A percentile compares a stretch with the other conserved stretches of the same genome.
Evolutionary conservation across 106 monocot species (phyloP).

Genomic region (Apostasia shenzhenica): DNA sequence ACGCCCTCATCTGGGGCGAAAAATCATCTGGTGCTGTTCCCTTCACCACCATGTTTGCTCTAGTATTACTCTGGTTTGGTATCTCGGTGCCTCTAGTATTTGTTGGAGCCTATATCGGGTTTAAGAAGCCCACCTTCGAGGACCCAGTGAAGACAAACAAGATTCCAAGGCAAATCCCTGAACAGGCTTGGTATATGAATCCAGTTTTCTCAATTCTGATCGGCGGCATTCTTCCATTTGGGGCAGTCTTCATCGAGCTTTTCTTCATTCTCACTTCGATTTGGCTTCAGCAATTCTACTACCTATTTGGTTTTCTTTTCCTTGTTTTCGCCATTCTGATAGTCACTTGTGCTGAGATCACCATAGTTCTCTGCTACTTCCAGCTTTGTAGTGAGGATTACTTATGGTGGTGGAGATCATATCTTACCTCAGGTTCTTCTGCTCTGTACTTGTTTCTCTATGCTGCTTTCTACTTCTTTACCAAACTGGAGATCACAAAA

Average conservation of each 20-base stretch:
- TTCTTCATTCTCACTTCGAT: slow-evolving; percentile 99
- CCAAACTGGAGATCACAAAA: slow-evolving; percentile 92
- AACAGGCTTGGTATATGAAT: slow-evolving; percentile 98
- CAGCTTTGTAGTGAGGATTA: slow-evolving; percentile 99
- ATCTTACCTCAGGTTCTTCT: slow-evolving; percentile 89
- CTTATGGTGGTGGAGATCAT: slow-evolving; percentile 97
- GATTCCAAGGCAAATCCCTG: slow-evolving; percentile 91
- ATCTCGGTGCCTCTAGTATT: slow-evolving; percentile 91
- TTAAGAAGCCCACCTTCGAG: slow-evolving; percentile 77
- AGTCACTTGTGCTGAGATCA: slow-evolving; percentile 90
- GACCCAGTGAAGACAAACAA: slow-evolving; percentile 97
- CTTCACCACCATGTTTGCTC: slow-evolving; percentile 96
- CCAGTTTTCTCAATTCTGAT: slow-evolving; percentile 85
- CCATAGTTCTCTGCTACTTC: slow-evolving; percentile 94
- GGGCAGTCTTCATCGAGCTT: slow-evolving; percentile 94
- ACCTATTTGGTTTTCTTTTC: slow-evolving; percentile 96
- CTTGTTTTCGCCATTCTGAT: slow-evolving; percentile 83
- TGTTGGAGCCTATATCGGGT: slow-evolving; percentile 78
- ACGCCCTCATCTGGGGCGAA: slow-evolving; percentile 92
- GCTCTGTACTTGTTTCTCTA: slow-evolving; percentile 94
- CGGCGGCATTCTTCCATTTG: slow-evolving; percentile 96
- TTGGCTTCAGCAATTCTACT: slow-evolving; percentile 99
- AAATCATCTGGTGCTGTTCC: slow-evolving; percentile 96
- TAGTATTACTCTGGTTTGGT: slow-evolving; percentile 92
- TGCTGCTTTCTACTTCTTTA: slow-evolving; percentile 95